Percentiles rank a stretch among this genome's conserved stretches.
phyloP scores from a whole-genome alignment of 176 grass and related monocot genomes.

The Pharus latifolius region DNA sequence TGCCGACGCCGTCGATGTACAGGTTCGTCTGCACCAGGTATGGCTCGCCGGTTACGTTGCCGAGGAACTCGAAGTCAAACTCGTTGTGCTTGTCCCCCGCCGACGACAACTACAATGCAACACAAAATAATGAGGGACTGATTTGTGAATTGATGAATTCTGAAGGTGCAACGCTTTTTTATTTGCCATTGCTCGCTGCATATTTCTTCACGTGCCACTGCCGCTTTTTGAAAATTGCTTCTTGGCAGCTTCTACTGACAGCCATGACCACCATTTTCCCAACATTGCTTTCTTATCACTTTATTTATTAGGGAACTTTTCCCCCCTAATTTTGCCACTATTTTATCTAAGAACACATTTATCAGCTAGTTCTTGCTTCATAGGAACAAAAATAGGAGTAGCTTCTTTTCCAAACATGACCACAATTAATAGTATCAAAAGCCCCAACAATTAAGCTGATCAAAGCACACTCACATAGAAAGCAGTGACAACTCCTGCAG shows the following conservation, averaged over 20 bases:
- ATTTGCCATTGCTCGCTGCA: too few relatives aligned
- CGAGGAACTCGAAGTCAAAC: constrained; percentile 98
- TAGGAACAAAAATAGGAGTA: too few relatives aligned
- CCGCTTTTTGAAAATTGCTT: constrained; percentile 7
- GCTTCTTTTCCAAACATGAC: too few relatives aligned
- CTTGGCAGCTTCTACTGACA: not conserved
- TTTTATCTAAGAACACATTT: too few relatives aligned
- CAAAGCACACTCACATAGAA: constrained; percentile 62
- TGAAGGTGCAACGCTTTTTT: too few relatives aligned
- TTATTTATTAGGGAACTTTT: not conserved
- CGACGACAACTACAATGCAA: constrained; percentile 34
- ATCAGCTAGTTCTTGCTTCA: too few relatives aligned
- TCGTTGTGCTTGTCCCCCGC: constrained; percentile 83
- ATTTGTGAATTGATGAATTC: too few relatives aligned
- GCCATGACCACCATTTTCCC: not conserved
- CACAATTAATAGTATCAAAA: too few relatives aligned
- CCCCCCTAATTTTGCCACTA: too few relatives aligned
- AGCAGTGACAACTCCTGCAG: constrained; percentile 84
- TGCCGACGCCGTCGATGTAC: constrained; percentile 83
- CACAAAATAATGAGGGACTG: too few relatives aligned
- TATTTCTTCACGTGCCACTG: constrained; percentile 23
- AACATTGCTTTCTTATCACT: not conserved
- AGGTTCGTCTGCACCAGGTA: constrained; percentile 97
- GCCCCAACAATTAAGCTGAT: not conserved
- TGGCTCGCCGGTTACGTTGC: constrained; percentile 75